These are phyloP conservation scores for Nakaseomyces sp. DNA, from an alignment of 1,139 yeast genomes.

Conservation along the genomic window DNA sequence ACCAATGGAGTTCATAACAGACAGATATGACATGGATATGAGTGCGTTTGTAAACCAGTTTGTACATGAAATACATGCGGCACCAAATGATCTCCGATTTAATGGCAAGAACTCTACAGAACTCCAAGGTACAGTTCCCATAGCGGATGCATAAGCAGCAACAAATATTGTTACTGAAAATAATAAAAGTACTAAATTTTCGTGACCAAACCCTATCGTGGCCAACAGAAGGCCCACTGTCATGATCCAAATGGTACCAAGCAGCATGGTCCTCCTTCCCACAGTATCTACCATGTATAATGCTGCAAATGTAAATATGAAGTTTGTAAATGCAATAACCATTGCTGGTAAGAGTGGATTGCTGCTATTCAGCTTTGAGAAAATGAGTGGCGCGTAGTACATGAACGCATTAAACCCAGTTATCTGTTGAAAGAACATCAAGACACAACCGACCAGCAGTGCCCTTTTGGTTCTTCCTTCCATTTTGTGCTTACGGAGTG, in stretches of 20 bases:
- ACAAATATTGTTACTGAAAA: constrained; percentile 35
- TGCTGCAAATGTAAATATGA: constrained; percentile 56
- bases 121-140: constrained; percentile 44
- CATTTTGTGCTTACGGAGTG: constrained; percentile 15
- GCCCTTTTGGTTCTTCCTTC: constrained; percentile 46
- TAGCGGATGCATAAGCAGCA: constrained; percentile 40
- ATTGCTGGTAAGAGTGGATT: constrained; percentile 59
- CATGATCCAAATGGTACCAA: constrained; percentile 43
- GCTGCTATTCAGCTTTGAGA: constrained; percentile 48
- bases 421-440: constrained; percentile 66
- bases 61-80: constrained; percentile 37
- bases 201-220: constrained; percentile 22
- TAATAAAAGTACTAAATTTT: constrained; percentile 24
- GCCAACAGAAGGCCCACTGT: constrained; percentile 31
- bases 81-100: constrained; percentile 38
- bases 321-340: constrained; percentile 57
- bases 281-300: constrained; percentile 47
- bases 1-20: constrained; percentile 31
- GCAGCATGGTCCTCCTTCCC: constrained; percentile 54
- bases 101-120: constrained; percentile 41
- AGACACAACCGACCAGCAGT: constrained; percentile 54
- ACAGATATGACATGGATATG: constrained; percentile 36
- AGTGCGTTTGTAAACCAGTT: constrained; percentile 39
- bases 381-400: constrained; percentile 65
- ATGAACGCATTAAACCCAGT: constrained; percentile 72